Conservation (phyloP, 495 filamentous ascomycete genomes). For the Xylaria sp. region DNA sequence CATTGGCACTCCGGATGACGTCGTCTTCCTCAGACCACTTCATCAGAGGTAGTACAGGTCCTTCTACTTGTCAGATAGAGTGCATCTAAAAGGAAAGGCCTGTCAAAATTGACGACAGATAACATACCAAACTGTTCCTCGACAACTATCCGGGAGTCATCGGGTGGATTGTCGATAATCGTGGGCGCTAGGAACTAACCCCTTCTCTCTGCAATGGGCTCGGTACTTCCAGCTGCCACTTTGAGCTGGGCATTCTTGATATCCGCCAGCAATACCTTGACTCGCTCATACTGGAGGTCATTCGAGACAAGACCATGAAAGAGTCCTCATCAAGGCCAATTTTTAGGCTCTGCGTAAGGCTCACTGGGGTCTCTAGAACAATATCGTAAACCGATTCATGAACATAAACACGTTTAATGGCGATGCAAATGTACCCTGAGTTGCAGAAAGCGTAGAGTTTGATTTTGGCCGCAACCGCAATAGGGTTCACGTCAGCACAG, state of each 20-base stretch:
- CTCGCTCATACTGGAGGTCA: conserved; percentile 52
- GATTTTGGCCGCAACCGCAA: conserved; percentile 59
- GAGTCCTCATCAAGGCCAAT: conserved; percentile 27
- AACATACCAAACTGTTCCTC: conserved; percentile 53
- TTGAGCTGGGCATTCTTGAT: conserved; percentile 48
- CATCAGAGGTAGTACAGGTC: conserved; percentile 61
- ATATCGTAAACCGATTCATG: conserved; percentile 63
- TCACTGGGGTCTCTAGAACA: conserved; percentile 56
- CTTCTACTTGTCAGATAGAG: conserved; percentile 29
- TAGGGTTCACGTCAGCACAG: conserved; percentile 64
- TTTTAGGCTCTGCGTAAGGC: conserved; percentile 53
- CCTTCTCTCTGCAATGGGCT: conserved; percentile 41
- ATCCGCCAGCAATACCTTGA: conserved; percentile 54
- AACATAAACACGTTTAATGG: conserved; percentile 65
- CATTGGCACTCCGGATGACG: conserved; percentile 61
- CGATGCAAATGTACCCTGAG: conserved; percentile 64
- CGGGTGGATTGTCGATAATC: conserved; percentile 66
- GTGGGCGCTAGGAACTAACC: conserved; percentile 62
- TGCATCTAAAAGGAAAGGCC: too few relatives aligned
- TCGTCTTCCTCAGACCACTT: conserved; percentile 63
- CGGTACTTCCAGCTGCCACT: conserved; percentile 50
- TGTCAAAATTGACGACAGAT: too few relatives aligned
- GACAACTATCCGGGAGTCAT: conserved; percentile 56
- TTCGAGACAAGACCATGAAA: conserved; percentile 62
- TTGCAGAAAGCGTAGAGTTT: conserved; percentile 58